These are phyloP conservation scores for Aspergillus cristatus DNA, from an alignment of 495 filamentous ascomycete species.

Conservation along the genomic window DNA sequence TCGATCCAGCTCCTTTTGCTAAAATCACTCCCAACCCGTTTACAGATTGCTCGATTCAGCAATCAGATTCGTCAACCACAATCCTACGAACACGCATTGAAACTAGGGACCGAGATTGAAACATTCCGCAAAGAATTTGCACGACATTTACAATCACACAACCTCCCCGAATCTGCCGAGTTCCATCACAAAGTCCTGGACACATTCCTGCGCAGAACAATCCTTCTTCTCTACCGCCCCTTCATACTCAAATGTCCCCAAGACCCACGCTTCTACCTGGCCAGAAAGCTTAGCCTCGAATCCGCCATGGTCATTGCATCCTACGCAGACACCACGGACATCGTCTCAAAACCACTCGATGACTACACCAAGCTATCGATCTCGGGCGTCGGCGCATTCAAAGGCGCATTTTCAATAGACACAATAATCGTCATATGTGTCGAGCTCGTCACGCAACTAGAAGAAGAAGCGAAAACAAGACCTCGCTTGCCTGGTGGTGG, in stretches of 20 bases:
- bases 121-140: background rate
- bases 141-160: background rate
- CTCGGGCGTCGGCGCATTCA: slow-evolving; percentile 35
- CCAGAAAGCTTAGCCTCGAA: slow-evolving; percentile 38
- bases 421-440: slow-evolving; percentile 21
- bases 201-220: slow-evolving; percentile 33
- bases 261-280: slow-evolving; percentile 40
- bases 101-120: background rate
- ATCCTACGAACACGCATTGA: slow-evolving; percentile 20
- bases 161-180: slow-evolving; percentile 11
- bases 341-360: slow-evolving; percentile 14
- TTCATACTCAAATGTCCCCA: slow-evolving; percentile 32
- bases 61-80: slow-evolving; percentile 30
- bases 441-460: slow-evolving; percentile 33
- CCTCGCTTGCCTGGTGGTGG: too few relatives aligned
- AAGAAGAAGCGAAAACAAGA: slow-evolving; percentile 9
- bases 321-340: slow-evolving; percentile 14
- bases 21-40: slow-evolving; percentile 29
- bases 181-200: slow-evolving; percentile 21
- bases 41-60: slow-evolving; percentile 26
- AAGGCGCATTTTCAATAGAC: slow-evolving; percentile 23
- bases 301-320: slow-evolving; percentile 34
- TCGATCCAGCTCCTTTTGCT: slow-evolving; percentile 38
- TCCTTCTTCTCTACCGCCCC: slow-evolving; percentile 36
- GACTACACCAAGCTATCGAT: slow-evolving; percentile 15